phyloP scores from a whole-genome alignment of 352 stramenopile genomes.

The Phytophthora palmivora region DNA sequence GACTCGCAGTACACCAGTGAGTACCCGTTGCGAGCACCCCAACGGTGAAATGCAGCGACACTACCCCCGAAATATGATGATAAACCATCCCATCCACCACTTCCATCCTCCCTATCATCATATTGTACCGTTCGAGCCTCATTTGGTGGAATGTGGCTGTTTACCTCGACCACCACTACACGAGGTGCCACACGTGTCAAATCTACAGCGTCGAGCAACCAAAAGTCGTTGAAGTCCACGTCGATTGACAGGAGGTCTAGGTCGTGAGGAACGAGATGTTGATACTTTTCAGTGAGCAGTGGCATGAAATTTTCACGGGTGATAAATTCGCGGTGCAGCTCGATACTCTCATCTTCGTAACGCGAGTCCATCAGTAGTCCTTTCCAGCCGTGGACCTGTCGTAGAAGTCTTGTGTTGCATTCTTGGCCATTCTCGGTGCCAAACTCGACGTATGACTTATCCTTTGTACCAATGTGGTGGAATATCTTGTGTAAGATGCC shows the following conservation, averaged over 20 bases:
- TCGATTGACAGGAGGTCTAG: slow-evolving; percentile 77
- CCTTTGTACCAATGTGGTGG: slow-evolving; percentile 44
- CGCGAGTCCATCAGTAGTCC: slow-evolving; percentile 70
- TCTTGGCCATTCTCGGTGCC: slow-evolving; percentile 59
- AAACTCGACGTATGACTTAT: slow-evolving; percentile 70
- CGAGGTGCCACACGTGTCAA: slow-evolving; percentile 47
- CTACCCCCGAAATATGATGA: slow-evolving; percentile 69
- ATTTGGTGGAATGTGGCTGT: slow-evolving; percentile 56
- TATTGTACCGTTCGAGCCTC: slow-evolving; percentile 62
- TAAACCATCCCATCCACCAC: slow-evolving; percentile 52
- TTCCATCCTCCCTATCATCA: slow-evolving; percentile 35
- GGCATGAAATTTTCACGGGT: slow-evolving; percentile 68
- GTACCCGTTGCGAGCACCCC: slow-evolving; percentile 51
- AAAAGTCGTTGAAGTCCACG: slow-evolving; percentile 84
- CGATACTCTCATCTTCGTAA: slow-evolving; percentile 49
- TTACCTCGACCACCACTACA: slow-evolving; percentile 72
- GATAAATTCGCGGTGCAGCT: slow-evolving; percentile 67
- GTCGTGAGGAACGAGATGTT: slow-evolving; percentile 39
- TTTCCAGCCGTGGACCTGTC: slow-evolving; percentile 56
- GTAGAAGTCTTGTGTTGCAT: slow-evolving; percentile 69
- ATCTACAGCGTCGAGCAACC: slow-evolving; percentile 66
- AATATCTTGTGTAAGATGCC: slow-evolving; percentile 71
- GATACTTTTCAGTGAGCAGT: slow-evolving; percentile 52
- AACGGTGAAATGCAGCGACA: slow-evolving; percentile 55
- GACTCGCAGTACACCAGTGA: slow-evolving; percentile 85